These are phyloP conservation scores for Ogataea sp. DNA, from an alignment of 805 yeast species.

Conservation along the genomic window DNA sequence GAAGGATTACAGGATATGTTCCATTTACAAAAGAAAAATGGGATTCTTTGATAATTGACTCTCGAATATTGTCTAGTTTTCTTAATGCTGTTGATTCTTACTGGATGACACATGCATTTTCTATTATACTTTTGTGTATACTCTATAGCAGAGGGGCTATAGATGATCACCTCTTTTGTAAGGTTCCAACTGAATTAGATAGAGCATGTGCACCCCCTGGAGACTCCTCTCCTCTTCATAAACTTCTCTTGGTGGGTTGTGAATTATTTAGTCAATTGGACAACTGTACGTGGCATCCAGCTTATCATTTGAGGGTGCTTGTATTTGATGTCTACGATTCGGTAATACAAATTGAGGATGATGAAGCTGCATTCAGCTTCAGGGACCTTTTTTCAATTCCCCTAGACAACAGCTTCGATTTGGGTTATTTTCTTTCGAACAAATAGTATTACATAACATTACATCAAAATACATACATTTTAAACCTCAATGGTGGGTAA, in stretches of 20 bases:
- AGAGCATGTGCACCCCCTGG: constrained; percentile 9
- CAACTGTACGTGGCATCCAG: constrained; percentile 11
- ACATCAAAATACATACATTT: too few relatives aligned
- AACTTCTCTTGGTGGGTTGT: constrained; percentile 8
- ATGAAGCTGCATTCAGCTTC: constrained; percentile 6
- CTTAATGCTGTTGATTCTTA: constrained; percentile 10
- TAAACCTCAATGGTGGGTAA: too few relatives aligned
- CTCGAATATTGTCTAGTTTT: constrained; percentile 3
- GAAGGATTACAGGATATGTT: constrained; percentile 4
- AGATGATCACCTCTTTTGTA: constrained; percentile 10
- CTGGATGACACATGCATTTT: constrained; percentile 15
- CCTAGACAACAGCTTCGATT: neutral
- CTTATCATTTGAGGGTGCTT: constrained; percentile 5
- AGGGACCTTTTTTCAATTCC: constrained; percentile 8
- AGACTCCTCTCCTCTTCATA: constrained; percentile 7
- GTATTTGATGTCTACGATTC: constrained; percentile 9
- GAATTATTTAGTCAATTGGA: constrained; percentile 6
- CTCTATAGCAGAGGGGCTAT: constrained; percentile 11
- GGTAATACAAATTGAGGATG: constrained; percentile 7
- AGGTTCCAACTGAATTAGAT: constrained; percentile 6
- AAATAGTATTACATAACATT: too few relatives aligned
- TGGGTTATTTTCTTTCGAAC: neutral
- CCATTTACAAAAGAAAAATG: constrained; percentile 8
- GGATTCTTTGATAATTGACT: constrained; percentile 3
- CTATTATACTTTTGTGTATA: constrained; percentile 8